Evolutionary conservation across 768 basidiomycete species (phyloP).

Genomic region (Trametes cingulata): DNA sequence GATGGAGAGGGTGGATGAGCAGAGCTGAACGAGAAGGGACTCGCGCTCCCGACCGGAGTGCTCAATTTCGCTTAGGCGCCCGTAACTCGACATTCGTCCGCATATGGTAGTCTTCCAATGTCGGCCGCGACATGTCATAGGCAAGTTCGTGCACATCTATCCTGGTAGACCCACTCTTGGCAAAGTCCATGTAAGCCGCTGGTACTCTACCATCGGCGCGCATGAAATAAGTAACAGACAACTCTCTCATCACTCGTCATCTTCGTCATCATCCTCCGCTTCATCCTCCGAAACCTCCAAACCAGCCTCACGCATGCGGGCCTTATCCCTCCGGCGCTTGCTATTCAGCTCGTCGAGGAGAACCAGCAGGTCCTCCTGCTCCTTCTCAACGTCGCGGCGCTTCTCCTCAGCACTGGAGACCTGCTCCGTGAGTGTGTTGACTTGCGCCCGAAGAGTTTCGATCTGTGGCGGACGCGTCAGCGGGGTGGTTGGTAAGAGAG

Average conservation of each 20-base stretch:
- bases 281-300: slow-evolving; percentile 94
- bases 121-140: too few species aligned
- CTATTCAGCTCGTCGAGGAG: slow-evolving; percentile 87
- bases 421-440: slow-evolving; percentile 47
- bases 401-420: slow-evolving; percentile 59
- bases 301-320: slow-evolving; percentile 66
- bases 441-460: slow-evolving; percentile 46
- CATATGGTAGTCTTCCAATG: too few species aligned
- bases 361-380: slow-evolving; percentile 95
- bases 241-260: slow-evolving; percentile 10
- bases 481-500: background rate
- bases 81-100: too few species aligned
- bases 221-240: background rate
- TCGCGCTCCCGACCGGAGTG: background rate
- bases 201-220: too few species aligned
- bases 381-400: slow-evolving; percentile 85
- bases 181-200: too few species aligned
- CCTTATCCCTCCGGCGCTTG: slow-evolving; percentile 87
- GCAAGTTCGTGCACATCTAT: too few species aligned
- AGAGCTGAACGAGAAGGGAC: too few species aligned
- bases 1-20: background rate
- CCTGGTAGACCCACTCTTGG: too few species aligned
- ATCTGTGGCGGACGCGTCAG: slow-evolving; percentile 34
- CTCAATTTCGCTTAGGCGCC: background rate
- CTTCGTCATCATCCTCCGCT: slow-evolving; percentile 58